Conservation (phyloP, 1,284 basidiomycete species). For the Apiotrichum akiyoshidainum region DNA sequence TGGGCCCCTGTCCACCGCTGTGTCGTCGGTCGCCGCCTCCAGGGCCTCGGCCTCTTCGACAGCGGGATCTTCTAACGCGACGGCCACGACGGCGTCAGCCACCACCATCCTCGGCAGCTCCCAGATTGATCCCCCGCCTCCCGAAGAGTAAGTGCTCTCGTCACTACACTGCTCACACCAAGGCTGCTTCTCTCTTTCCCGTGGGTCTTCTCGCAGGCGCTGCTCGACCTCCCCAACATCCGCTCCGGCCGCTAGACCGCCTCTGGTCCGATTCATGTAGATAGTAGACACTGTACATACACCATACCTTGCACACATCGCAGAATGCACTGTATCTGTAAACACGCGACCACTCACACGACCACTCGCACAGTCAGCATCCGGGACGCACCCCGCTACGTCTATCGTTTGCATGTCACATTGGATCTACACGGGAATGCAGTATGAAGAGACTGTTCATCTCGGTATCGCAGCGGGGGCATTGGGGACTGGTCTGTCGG, state of each 20-base stretch:
- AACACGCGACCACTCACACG: background rate
- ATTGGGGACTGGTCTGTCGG: background rate
- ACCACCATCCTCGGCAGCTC: background rate
- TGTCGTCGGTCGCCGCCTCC: background rate
- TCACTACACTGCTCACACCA: background rate
- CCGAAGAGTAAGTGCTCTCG: background rate
- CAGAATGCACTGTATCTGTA: too few relatives aligned
- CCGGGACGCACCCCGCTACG: background rate
- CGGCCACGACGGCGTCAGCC: background rate
- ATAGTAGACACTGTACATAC: too few relatives aligned
- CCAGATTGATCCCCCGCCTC: background rate
- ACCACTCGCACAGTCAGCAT: background rate
- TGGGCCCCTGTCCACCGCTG: background rate
- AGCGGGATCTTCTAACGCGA: background rate
- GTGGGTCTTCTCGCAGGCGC: constrained; percentile 27
- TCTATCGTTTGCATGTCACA: constrained; percentile 5
- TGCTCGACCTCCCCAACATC: constrained; percentile 19
- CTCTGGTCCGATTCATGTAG: too few relatives aligned
- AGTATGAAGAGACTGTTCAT: constrained; percentile 8
- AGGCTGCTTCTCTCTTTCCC: constrained; percentile 30
- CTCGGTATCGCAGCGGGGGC: background rate
- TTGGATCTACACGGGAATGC: constrained; percentile 6
- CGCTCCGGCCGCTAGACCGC: background rate
- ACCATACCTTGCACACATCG: too few relatives aligned
- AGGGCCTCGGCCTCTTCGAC: background rate